Conservation (phyloP, 495 filamentous ascomycete genomes). For the Lentithecium fluviatile region DNA sequence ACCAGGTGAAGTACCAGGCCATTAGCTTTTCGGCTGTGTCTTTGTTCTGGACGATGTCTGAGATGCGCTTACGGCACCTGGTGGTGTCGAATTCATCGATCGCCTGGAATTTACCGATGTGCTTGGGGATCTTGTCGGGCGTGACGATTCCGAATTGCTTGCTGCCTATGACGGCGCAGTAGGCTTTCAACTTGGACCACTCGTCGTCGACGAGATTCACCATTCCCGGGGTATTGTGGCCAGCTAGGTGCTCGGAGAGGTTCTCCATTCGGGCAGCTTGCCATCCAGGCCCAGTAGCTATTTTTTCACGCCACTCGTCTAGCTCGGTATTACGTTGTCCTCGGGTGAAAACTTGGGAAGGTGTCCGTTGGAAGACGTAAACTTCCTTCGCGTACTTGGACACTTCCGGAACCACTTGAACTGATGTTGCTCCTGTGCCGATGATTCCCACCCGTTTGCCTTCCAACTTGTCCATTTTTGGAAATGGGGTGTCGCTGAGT, state of each 20-base stretch:
- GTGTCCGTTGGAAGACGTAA: conserved; percentile 32
- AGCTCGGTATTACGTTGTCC: conserved; percentile 19
- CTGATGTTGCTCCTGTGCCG: conserved; percentile 29
- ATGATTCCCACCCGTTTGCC: conserved; percentile 33
- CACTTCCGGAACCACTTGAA: conserved; percentile 29
- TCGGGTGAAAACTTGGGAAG: conserved; percentile 24
- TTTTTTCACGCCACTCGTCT: conserved; percentile 14
- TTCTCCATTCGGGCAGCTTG: conserved; percentile 29
- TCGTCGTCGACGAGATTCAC: conserved; percentile 27
- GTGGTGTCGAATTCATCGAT: conserved; percentile 1
- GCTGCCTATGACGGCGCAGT: not conserved
- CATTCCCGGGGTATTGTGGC: conserved; percentile 8
- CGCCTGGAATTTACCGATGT: not conserved
- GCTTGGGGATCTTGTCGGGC: not conserved
- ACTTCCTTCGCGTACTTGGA: conserved; percentile 23
- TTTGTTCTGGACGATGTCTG: conserved; percentile 23
- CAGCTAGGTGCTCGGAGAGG: conserved; percentile 19
- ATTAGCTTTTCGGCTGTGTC: conserved; percentile 23
- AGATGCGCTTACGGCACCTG: conserved; percentile 7
- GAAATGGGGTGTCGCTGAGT: not conserved
- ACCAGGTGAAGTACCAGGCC: conserved; percentile 30
- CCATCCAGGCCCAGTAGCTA: conserved; percentile 17
- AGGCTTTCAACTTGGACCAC: conserved; percentile 16
- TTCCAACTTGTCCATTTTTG: conserved; percentile 10
- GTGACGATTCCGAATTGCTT: not conserved